These are phyloP conservation scores for Citrus australasica DNA, from an alignment of 345 rosid species.

Conservation along the genomic window DNA sequence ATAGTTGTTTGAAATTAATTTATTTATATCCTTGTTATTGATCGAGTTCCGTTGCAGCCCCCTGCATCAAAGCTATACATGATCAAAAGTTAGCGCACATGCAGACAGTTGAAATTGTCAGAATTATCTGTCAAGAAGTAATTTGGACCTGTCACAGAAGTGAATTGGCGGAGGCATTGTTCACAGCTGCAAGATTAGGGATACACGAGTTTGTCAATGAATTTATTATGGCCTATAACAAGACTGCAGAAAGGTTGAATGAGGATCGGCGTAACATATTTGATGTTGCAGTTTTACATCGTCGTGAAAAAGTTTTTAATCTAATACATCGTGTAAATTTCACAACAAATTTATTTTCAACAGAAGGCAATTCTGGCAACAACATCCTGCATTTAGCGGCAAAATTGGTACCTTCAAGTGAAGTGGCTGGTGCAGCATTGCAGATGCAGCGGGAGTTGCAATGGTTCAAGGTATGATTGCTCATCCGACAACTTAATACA, in stretches of 20 bases:
- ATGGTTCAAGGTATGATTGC: not conserved
- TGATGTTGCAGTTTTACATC: conserved; percentile 10
- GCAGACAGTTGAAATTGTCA: too few relatives aligned
- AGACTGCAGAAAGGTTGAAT: not conserved
- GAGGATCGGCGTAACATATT: not conserved
- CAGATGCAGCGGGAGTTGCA: conserved; percentile 1
- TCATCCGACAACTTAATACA: too few relatives aligned
- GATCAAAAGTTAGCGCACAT: too few relatives aligned
- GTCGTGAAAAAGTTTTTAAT: conserved; percentile 11
- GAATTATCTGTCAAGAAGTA: not conserved
- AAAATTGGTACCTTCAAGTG: not conserved
- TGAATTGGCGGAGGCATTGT: accelerated
- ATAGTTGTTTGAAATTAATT: too few relatives aligned
- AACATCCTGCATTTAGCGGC: too few relatives aligned
- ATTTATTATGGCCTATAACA: not conserved
- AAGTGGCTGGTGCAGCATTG: not conserved
- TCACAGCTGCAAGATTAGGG: not conserved
- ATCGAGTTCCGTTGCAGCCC: too few relatives aligned
- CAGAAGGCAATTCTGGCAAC: too few relatives aligned
- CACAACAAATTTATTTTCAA: not conserved
- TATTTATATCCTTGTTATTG: too few relatives aligned
- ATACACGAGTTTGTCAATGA: not conserved
- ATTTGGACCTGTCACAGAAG: accelerated
- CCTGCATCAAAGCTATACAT: too few relatives aligned
- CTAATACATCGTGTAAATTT: not conserved